Conservation (phyloP, 352 stramenopile genomes). For the Halophytophthora batemanensis region DNA sequence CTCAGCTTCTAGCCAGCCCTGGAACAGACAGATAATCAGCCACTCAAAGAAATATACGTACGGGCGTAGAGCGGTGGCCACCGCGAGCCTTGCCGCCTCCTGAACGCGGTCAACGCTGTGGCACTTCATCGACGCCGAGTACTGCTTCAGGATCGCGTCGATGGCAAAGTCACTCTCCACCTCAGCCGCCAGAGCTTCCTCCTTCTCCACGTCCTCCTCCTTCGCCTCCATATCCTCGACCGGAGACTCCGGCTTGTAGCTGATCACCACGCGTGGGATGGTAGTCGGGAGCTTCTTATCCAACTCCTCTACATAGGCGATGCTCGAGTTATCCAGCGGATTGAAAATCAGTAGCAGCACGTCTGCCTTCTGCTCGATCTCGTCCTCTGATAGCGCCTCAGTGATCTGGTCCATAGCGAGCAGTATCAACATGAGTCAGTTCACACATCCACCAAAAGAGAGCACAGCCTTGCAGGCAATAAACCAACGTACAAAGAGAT, state of each 20-base stretch:
- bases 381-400: conserved; percentile 51
- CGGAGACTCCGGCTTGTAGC: conserved; percentile 34
- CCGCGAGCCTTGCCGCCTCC: conserved; percentile 29
- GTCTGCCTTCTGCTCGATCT: conserved; percentile 71
- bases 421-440: conserved; percentile 1
- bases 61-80: conserved; percentile 50
- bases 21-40: neutral
- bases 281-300: conserved; percentile 47
- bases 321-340: conserved; percentile 43
- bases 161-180: conserved; percentile 31
- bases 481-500: conserved; percentile 50
- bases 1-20: neutral
- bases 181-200: conserved; percentile 13
- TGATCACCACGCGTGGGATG: conserved; percentile 64
- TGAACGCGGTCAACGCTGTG: conserved; percentile 34
- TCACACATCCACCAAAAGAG: neutral
- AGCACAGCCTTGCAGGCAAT: too few relatives aligned
- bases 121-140: conserved; percentile 39
- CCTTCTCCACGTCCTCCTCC: conserved; percentile 12
- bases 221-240: conserved; percentile 11
- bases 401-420: conserved; percentile 43
- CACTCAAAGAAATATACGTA: conserved; percentile 27
- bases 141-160: conserved; percentile 56
- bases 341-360: conserved; percentile 71
- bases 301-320: conserved; percentile 44